These are phyloP conservation scores for Kodamaea suecica DNA, from an alignment of 1,139 yeast genomes.

Conservation along the genomic window DNA sequence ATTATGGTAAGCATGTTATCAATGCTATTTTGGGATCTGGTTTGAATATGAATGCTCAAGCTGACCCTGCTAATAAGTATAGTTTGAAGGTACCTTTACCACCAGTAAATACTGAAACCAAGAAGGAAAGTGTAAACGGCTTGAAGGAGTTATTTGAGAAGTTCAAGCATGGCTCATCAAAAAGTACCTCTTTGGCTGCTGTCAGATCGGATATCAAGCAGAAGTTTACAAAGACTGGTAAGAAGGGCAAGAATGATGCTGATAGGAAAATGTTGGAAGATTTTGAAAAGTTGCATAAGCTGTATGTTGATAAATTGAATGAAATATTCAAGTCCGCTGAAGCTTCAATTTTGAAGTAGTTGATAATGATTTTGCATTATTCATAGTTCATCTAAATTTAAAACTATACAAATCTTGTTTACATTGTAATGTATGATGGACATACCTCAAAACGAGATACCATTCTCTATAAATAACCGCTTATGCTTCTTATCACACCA, in stretches of 20 bases:
- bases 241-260: slow-evolving; percentile 53
- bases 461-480: slow-evolving; percentile 33
- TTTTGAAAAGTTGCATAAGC: slow-evolving; percentile 67
- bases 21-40: slow-evolving; percentile 67
- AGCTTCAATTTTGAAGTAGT: slow-evolving; percentile 39
- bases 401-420: too few relatives aligned
- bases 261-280: slow-evolving; percentile 53
- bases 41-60: slow-evolving; percentile 75
- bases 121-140: slow-evolving; percentile 54
- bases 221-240: slow-evolving; percentile 46
- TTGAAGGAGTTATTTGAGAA: slow-evolving; percentile 65
- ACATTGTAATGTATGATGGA: too few relatives aligned
- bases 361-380: neutral
- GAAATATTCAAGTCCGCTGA: slow-evolving; percentile 61
- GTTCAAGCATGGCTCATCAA: slow-evolving; percentile 51
- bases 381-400: too few relatives aligned
- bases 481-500: slow-evolving; percentile 40
- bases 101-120: slow-evolving; percentile 67
- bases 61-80: slow-evolving; percentile 69
- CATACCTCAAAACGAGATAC: slow-evolving; percentile 18
- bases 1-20: slow-evolving; percentile 61
- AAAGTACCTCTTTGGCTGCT: slow-evolving; percentile 52
- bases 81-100: slow-evolving; percentile 74
- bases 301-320: slow-evolving; percentile 54
- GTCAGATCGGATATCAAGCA: slow-evolving; percentile 63